Evolutionary conservation across 2,329 filamentous ascomycete genomes (phyloP).

Genomic region (Gyromitra esculenta): DNA sequence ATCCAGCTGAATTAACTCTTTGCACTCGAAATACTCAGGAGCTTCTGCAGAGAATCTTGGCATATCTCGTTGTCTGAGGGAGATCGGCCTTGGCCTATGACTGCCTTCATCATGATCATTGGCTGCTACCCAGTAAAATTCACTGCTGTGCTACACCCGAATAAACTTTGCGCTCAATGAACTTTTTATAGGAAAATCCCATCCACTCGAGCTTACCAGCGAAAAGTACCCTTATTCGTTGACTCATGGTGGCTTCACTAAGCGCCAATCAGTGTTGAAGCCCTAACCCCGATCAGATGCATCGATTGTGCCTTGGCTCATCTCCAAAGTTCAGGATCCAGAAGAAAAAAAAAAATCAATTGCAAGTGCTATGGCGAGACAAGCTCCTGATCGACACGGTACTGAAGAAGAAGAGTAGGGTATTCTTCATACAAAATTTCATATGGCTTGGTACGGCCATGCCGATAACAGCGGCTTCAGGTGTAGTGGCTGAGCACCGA

Average conservation of each 20-base stretch:
- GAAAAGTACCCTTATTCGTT: background rate
- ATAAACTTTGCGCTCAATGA: background rate
- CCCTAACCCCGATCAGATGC: background rate
- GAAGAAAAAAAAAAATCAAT: background rate
- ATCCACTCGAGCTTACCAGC: background rate
- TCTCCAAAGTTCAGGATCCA: background rate
- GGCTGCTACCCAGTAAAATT: background rate
- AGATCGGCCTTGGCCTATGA: background rate
- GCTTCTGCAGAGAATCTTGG: background rate
- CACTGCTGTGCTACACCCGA: background rate
- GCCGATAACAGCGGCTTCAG: background rate
- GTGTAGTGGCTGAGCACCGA: background rate
- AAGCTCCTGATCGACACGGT: background rate
- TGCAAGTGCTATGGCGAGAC: background rate
- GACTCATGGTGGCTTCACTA: background rate
- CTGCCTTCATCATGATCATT: background rate
- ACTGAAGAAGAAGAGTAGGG: background rate
- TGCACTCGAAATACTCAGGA: background rate
- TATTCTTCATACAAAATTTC: background rate
- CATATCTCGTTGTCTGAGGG: background rate
- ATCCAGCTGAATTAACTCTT: background rate
- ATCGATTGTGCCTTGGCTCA: conserved; percentile 1
- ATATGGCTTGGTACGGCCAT: background rate
- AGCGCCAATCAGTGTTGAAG: background rate
- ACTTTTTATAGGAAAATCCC: background rate